A percentile compares a stretch with the other conserved stretches of the same genome.
Evolutionary conservation across 2,329 filamentous ascomycete species (phyloP).

Genomic region (Penicillium sp.): DNA sequence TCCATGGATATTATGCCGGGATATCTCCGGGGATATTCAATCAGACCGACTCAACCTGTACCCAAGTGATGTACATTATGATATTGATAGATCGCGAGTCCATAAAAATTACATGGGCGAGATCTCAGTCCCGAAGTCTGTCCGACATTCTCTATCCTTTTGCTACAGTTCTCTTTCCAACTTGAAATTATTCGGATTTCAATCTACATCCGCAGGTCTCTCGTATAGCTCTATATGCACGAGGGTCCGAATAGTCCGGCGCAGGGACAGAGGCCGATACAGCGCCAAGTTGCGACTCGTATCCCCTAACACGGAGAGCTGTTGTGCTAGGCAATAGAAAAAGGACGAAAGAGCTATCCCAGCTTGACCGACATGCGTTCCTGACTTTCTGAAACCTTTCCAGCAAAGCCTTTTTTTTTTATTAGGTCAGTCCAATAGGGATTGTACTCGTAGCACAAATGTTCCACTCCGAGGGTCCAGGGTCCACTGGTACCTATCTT

Average conservation of each 20-base stretch:
- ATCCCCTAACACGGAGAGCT: neutral
- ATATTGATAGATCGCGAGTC: neutral
- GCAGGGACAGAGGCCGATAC: constrained; percentile 2
- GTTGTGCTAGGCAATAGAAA: neutral
- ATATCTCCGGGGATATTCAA: neutral
- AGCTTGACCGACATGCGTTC: neutral
- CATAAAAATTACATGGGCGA: neutral
- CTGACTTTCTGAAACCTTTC: neutral
- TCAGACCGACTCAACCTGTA: neutral
- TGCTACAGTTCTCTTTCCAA: neutral
- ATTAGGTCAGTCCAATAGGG: neutral
- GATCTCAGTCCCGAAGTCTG: neutral
- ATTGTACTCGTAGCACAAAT: neutral
- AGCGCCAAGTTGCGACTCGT: neutral
- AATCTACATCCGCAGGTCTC: neutral
- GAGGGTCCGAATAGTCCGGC: constrained; percentile 4
- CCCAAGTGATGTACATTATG: neutral
- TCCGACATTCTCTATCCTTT: neutral
- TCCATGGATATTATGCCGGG: neutral
- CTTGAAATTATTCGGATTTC: neutral
- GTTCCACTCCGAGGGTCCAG: neutral
- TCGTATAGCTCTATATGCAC: neutral
- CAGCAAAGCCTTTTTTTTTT: neutral
- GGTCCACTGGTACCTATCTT: neutral
- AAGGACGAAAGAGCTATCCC: neutral